These are phyloP conservation scores for Ceratorhiza oryzae-sativae DNA, from an alignment of 1,284 basidiomycete species.

Conservation along the genomic window DNA sequence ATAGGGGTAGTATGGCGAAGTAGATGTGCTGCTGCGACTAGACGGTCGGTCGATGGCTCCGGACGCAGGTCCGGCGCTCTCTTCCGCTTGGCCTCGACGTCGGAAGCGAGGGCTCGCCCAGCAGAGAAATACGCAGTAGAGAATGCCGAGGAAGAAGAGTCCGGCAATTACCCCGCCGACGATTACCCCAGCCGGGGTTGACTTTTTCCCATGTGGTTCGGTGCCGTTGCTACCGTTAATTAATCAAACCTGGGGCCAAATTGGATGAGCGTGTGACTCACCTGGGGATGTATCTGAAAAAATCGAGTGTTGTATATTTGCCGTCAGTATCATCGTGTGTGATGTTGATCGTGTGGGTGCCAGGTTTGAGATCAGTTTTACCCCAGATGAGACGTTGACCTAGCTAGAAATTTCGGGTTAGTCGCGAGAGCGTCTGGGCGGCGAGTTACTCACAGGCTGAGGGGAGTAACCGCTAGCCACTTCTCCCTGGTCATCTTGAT, in stretches of 20 bases:
- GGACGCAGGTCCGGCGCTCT: neutral
- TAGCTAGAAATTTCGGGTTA: neutral
- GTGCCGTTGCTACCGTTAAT: neutral
- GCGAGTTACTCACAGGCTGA: neutral
- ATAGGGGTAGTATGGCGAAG: neutral
- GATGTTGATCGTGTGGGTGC: conserved; percentile 35
- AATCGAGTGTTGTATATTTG: conserved; percentile 27
- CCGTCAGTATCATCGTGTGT: conserved; percentile 15
- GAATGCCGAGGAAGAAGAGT: conserved; percentile 11
- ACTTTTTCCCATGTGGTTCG: neutral
- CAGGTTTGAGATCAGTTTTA: neutral
- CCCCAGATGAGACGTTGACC: conserved; percentile 21
- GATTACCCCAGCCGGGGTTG: neutral
- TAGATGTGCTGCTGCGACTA: neutral
- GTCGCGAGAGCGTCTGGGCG: neutral
- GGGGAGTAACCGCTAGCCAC: conserved; percentile 14
- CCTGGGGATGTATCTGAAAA: conserved; percentile 17
- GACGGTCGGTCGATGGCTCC: neutral
- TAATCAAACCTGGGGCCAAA: neutral
- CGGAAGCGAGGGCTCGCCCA: neutral
- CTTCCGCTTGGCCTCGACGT: neutral
- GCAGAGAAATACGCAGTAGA: neutral
- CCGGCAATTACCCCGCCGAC: conserved; percentile 11
- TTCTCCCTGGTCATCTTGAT: conserved; percentile 13
- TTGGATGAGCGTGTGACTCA: neutral